Percentiles rank a stretch among this genome's conserved stretches.
Conservation (phyloP, 768 basidiomycete genomes). For the Ramaria sp. region DNA sequence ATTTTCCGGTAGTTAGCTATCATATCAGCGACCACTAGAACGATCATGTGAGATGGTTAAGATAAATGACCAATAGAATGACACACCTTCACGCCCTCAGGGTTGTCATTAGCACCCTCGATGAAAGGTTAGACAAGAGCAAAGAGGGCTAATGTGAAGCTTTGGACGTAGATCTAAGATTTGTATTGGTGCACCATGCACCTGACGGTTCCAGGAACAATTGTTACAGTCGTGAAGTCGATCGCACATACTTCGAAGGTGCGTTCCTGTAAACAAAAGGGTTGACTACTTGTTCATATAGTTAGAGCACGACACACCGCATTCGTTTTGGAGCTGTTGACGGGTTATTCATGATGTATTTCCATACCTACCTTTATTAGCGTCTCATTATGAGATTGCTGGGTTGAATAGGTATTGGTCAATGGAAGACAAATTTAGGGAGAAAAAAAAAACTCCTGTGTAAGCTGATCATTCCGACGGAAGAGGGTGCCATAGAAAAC, state of each 20-base stretch:
- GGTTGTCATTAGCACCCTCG: slow-evolving; percentile 93
- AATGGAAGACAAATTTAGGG: too few relatives aligned
- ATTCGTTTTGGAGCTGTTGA: too few relatives aligned
- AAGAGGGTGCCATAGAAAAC: too few relatives aligned
- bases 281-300: slow-evolving; percentile 47
- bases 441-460: too few relatives aligned
- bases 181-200: slow-evolving; percentile 94
- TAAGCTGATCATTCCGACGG: too few relatives aligned
- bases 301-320: too few relatives aligned
- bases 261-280: slow-evolving; percentile 94
- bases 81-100: slow-evolving; percentile 86
- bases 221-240: slow-evolving; percentile 93
- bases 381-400: too few relatives aligned
- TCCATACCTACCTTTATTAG: too few relatives aligned
- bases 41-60: slow-evolving; percentile 16
- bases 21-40: slow-evolving; percentile 67
- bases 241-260: slow-evolving; percentile 93
- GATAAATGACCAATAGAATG: slow-evolving; percentile 7
- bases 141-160: neutral
- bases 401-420: too few relatives aligned
- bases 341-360: too few relatives aligned
- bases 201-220: slow-evolving; percentile 88
- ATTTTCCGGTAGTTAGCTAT: neutral
- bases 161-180: slow-evolving; percentile 80
- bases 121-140: slow-evolving; percentile 30